Evolutionary conservation across 2,329 filamentous ascomycete genomes (phyloP), one percentile per base, ranked within the genome.

Genomic region (Colletotrichum tofieldiae): DNA sequence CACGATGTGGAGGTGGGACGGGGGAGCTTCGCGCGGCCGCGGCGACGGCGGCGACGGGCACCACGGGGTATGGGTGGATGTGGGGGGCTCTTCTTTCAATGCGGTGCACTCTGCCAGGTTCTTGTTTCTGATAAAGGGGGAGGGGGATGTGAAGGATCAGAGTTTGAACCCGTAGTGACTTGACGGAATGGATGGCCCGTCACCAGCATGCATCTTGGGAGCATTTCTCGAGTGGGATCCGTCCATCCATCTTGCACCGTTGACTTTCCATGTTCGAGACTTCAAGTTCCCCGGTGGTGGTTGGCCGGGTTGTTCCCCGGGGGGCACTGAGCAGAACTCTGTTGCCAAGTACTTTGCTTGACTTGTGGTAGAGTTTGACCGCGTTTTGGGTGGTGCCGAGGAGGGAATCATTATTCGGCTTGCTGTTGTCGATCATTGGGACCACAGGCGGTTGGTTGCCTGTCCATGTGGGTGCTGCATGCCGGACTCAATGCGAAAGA

Each of bases 321-420:
- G 26, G 12, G 45, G 16, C 14, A 45, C 23, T 16, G 7, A 41
- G 16, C 16, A 39, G 11, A 65, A 65, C 62, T 56, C 62, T 56
- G 29, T n/a, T 20, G 39, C 37, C 20, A 32, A 43, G 35, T 23
- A 32, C 12, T 32, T 9, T 39, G 23, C 35, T 55, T 43, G 49
- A n/a, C 39, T 45, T 56, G 29, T 23, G 14, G 32, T 20, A 65
- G 62, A 56, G 62, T 65, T 65, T 65, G 51, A 26, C 62, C 62
- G 62, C 62, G 62, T 65, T 65, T 65, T 55, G 51, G 26, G 35
- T 23, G 26, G 26, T 20, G 51, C 37, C 11, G 26, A 26, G 49
- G 37, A 18, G 45, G 18, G 18, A 26, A 37, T n/a, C 49, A 35
- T 16, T 47, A 32, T 14, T 18, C 26, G 47, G 51, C 39, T 41